Conservation (phyloP, 441 rosid species). For the Erodium chrysanthum region DNA sequence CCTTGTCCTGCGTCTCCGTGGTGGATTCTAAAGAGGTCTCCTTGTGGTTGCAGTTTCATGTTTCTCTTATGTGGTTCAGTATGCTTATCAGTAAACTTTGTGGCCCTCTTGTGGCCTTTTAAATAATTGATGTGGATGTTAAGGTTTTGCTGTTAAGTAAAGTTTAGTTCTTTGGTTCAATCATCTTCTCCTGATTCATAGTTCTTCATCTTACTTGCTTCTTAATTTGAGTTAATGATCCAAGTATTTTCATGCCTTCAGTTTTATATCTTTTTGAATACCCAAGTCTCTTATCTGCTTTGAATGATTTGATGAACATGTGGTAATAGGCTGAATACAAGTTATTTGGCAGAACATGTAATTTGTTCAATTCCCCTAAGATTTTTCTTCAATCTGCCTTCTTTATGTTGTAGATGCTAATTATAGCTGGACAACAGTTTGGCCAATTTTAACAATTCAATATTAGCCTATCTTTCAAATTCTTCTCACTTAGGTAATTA, state of each 20-base stretch:
- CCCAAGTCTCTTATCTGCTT: no score
- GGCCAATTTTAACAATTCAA: neutral
- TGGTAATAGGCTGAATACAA: no score
- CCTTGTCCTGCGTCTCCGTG: constrained; percentile 7
- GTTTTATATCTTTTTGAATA: no score
- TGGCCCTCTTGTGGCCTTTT: constrained; percentile 1
- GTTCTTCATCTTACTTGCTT: neutral
- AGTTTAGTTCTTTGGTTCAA: neutral
- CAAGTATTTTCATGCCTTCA: no score
- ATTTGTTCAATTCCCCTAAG: no score
- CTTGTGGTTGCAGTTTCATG: neutral
- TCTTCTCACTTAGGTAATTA: no score
- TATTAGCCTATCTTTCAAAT: neutral
- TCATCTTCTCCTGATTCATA: neutral
- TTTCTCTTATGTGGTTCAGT: neutral
- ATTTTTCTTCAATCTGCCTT: no score
- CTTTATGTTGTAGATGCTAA: no score
- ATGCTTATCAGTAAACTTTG: neutral
- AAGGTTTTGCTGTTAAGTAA: neutral
- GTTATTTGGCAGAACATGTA: no score
- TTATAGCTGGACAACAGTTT: neutral
- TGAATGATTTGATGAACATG: no score
- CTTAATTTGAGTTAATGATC: neutral
- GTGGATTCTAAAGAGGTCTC: neutral
- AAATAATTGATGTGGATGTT: neutral